Percentiles rank a stretch among this genome's conserved stretches.
These are phyloP conservation scores for Galerina sulciceps DNA, from an alignment of 768 basidiomycete species.

Conservation along the genomic window DNA sequence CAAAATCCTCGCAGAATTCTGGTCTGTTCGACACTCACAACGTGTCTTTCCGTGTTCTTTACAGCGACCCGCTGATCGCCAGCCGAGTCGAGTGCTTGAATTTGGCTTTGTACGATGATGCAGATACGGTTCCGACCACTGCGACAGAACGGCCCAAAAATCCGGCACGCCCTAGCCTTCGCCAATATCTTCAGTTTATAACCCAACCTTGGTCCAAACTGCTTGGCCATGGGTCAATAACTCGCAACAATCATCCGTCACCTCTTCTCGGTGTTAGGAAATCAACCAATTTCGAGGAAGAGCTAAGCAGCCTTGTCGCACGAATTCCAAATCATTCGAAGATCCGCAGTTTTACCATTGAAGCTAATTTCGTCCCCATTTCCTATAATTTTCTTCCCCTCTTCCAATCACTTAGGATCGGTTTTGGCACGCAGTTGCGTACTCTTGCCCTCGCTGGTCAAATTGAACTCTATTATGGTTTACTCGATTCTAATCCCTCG, in stretches of 20 bases:
- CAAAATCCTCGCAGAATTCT: not conserved
- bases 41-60: not conserved
- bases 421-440: not conserved
- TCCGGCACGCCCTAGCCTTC: too few species aligned
- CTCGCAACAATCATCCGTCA: not conserved
- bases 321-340: not conserved
- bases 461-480: not conserved
- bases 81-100: not conserved
- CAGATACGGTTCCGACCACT: too few species aligned
- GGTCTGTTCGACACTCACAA: not conserved
- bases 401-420: not conserved
- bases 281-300: not conserved
- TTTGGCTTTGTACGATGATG: not conserved
- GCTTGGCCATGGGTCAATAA: too few species aligned
- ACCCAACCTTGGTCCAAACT: too few species aligned
- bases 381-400: not conserved
- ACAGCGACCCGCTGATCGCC: conserved; percentile 3
- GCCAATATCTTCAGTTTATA: too few species aligned
- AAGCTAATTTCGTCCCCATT: not conserved
- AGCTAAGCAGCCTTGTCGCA: not conserved
- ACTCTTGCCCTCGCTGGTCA: not conserved
- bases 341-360: not conserved
- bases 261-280: not conserved
- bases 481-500: not conserved
- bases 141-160: too few species aligned